Evolutionary conservation across 306 rosid species (phyloP).

Genomic region (Casuarina glauca): DNA sequence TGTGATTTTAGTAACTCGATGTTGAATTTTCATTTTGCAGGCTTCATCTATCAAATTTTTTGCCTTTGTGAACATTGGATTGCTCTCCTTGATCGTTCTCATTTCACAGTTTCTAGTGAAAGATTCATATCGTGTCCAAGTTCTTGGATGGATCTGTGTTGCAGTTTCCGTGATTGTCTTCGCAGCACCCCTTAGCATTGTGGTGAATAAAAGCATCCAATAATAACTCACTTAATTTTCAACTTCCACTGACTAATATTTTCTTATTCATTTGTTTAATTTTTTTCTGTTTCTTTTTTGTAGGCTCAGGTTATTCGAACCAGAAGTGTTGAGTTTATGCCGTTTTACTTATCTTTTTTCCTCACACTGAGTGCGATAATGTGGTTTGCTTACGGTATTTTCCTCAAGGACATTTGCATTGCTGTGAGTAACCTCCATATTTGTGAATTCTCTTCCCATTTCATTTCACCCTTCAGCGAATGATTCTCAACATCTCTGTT

Average conservation of each 20-base stretch:
- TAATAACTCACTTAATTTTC: neutral
- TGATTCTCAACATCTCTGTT: neutral
- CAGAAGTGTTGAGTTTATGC: conserved; percentile 82
- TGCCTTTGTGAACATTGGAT: conserved; percentile 53
- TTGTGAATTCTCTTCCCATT: neutral
- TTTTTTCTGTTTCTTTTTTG: neutral
- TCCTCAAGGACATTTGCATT: conserved; percentile 70
- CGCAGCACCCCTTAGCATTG: conserved; percentile 77
- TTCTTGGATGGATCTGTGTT: conserved; percentile 85
- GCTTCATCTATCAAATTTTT: conserved; percentile 54
- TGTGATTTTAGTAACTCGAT: neutral
- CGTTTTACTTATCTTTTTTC: conserved; percentile 68
- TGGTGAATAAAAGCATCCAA: conserved; percentile 45
- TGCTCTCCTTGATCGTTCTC: conserved; percentile 51
- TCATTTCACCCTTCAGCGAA: neutral
- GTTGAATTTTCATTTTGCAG: conserved; percentile 30
- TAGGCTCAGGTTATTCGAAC: conserved; percentile 78
- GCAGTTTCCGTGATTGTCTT: conserved; percentile 61
- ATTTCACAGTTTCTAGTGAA: conserved; percentile 41
- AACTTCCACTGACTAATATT: no score
- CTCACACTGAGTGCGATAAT: conserved; percentile 77
- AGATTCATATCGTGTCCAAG: conserved; percentile 40
- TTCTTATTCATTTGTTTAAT: neutral
- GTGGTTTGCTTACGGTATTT: conserved; percentile 84
- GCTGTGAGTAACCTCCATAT: conserved; percentile 52